Evolutionary conservation across 2,329 filamentous ascomycete species (phyloP).

Genomic region (Calonectria fujianensis): DNA sequence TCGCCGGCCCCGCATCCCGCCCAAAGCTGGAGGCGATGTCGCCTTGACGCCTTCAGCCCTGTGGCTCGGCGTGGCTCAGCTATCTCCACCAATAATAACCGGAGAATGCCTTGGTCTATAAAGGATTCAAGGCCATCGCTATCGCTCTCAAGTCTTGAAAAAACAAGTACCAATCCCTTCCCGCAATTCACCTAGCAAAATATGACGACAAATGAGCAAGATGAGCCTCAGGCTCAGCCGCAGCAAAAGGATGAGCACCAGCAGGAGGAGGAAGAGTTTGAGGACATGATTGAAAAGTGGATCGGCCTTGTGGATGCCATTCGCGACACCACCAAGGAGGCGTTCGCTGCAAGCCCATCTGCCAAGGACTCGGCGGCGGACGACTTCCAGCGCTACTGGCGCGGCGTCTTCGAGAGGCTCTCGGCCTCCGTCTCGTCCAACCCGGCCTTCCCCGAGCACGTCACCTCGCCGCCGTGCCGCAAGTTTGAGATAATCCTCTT

Average conservation of each 20-base stretch:
- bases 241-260: neutral
- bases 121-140: neutral
- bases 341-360: slow-evolving; percentile 14
- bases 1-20: neutral
- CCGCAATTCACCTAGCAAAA: neutral
- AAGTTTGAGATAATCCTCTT: slow-evolving; percentile 28
- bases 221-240: slow-evolving; percentile 3
- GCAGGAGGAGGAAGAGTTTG: neutral
- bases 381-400: slow-evolving; percentile 28
- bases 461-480: slow-evolving; percentile 7
- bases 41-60: neutral
- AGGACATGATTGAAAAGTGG: slow-evolving; percentile 25
- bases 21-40: neutral
- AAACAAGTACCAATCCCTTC: neutral
- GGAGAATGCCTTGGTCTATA: neutral
- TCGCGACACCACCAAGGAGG: slow-evolving; percentile 14
- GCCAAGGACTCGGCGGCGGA: neutral
- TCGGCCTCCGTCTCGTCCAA: neutral
- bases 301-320: slow-evolving; percentile 6
- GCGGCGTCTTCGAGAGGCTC: slow-evolving; percentile 10
- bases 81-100: slow-evolving; percentile 8
- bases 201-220: slow-evolving; percentile 4
- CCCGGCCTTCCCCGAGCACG: neutral
- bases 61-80: slow-evolving; percentile 7
- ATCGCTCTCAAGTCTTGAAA: neutral